Base-by-base conservation (phyloP, 257 asterid genomes). In the Plantago major region DNA sequence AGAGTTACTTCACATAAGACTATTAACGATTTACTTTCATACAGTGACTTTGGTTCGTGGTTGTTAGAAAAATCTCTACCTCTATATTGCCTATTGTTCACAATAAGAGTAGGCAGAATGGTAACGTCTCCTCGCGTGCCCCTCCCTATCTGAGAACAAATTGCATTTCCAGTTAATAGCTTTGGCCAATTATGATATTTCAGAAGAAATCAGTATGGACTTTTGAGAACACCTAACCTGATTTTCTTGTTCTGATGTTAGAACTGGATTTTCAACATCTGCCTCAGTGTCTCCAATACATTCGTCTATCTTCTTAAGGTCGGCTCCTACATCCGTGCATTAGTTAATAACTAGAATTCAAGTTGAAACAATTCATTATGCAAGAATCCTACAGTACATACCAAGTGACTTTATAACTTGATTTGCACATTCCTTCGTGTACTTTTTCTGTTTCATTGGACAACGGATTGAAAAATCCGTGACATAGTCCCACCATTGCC, bases 401-500 rank as follows among this genome's bases (percentile, higher is more conserved):
- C 98, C 98, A 60, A 85, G 96, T 7, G 94, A 82, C 52, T 45
- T 55, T 10, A 83, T 79, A 11, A 85, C 90, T 72, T 65, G 66
- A 75, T 85, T 82, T 1, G 94, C 83, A 71, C 94, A 85, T 62
- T 74, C 86, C 63, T 81, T 81, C 6, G 73, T 80, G 66, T 83
- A 85, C 72, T 78, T 85, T 43, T 73, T 76, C 48, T 85, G 74
- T 58, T 68, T 85, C 94, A 85, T 85, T 0, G 94, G 90, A 57
- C 94, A 85, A 10, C 90, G 77, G 22, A 85, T 78, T 2, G 94
- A 74, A 69, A 85, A 85, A 57, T 85, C 90, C 2, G 90, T 82
- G 14, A 80, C 94, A 66, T 82, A 85, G 67, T 85, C 90, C 94
- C 94, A 85, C 94, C 94, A 85, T 43, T 76, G 85, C 94, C 94